These are phyloP conservation scores for Cornus kousa DNA, from an alignment of 148 eudicot genomes.

Conservation along the genomic window DNA sequence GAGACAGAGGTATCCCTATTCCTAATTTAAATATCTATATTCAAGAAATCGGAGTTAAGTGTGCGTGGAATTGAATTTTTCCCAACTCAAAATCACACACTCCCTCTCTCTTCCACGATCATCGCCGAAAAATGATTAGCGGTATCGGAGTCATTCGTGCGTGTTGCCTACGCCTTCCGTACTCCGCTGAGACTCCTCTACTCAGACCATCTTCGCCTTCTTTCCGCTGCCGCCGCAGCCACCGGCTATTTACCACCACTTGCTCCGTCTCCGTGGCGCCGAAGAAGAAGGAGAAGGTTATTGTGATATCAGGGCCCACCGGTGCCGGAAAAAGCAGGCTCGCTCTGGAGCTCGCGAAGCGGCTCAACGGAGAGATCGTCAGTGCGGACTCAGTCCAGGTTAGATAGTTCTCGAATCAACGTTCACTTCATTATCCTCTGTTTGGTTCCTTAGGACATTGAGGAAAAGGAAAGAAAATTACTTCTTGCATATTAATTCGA, in stretches of 20 bases:
- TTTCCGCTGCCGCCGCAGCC: constrained; percentile 12
- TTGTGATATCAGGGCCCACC: constrained; percentile 91
- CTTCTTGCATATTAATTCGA: background rate
- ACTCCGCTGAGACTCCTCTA: constrained; percentile 17
- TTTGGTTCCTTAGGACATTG: background rate
- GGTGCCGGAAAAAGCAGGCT: constrained; percentile 91
- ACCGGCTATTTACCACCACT: constrained; percentile 29
- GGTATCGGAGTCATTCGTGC: constrained; percentile 14
- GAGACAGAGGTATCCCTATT: no score
- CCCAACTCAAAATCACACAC: background rate
- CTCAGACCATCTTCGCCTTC: constrained; percentile 7
- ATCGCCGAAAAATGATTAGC: constrained; percentile 18
- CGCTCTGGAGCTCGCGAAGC: constrained; percentile 80
- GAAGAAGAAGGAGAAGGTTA: constrained; percentile 52
- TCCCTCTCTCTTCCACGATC: background rate
- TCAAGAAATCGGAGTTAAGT: no score
- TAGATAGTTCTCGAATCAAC: background rate
- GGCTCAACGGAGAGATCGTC: constrained; percentile 87
- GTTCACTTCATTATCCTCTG: background rate
- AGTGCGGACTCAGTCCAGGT: constrained; percentile 99
- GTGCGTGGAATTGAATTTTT: background rate
- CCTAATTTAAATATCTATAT: no score
- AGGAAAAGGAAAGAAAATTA: background rate
- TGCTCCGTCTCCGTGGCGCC: constrained; percentile 17
- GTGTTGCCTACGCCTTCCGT: constrained; percentile 26